phyloP scores from a whole-genome alignment of 306 rosid species.

The Echinosophora koreensis region DNA sequence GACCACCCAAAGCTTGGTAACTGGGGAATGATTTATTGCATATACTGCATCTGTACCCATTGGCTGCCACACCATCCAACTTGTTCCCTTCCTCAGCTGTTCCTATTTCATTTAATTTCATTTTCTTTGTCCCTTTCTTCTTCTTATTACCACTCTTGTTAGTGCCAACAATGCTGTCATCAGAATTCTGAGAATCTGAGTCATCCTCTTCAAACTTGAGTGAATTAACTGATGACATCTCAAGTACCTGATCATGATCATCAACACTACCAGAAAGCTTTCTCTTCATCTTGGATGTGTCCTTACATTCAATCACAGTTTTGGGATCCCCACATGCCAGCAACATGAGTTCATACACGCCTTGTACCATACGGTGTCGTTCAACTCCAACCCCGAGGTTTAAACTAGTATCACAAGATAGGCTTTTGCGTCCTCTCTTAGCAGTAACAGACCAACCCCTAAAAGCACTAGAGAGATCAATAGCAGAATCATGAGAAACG shows the following conservation, averaged over 20 bases:
- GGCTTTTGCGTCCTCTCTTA: constrained; percentile 53
- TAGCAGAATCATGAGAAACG: neutral
- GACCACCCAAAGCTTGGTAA: constrained; percentile 65
- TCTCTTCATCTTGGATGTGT: constrained; percentile 36
- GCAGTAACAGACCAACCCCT: constrained; percentile 42
- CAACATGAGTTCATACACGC: constrained; percentile 51
- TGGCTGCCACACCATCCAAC: neutral
- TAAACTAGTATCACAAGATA: constrained; percentile 3
- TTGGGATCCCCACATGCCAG: constrained; percentile 47
- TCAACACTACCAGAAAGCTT: neutral
- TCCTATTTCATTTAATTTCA: constrained; percentile 27
- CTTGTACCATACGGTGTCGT: constrained; percentile 45
- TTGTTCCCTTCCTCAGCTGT: neutral
- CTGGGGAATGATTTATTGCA: constrained; percentile 50
- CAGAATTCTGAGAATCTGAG: neutral
- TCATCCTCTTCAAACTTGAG: neutral
- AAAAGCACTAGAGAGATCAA: constrained; percentile 1
- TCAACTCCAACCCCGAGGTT: constrained; percentile 14
- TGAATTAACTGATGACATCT: too few relatives aligned
- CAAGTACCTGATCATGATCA: constrained; percentile 9
- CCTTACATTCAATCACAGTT: neutral
- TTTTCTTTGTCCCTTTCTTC: neutral
- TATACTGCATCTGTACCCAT: constrained; percentile 43
- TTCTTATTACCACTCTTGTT: neutral
- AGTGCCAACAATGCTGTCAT: neutral